Evolutionary conservation across 495 filamentous ascomycete species (phyloP), one percentile per base, ranked within the genome.

Genomic region (Podospora didyma): DNA sequence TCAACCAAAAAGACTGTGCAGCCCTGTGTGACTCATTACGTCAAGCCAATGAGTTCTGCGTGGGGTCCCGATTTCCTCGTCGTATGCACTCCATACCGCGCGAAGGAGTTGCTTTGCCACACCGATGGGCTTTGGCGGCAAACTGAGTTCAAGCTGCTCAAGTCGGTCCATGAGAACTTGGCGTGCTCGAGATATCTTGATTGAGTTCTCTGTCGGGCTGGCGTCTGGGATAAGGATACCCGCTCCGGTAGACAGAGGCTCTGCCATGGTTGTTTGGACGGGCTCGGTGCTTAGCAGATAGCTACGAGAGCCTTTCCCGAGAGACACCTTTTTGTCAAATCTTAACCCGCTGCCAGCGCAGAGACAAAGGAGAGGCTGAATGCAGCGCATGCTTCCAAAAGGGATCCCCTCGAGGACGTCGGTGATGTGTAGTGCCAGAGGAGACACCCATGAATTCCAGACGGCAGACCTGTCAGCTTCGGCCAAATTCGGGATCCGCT

Each of bases 41-140:
- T 71, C 69, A 1, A 71, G 51, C 69, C 69, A 71, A 35, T 71
- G 69, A 2, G 69, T 71, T 44, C 62, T 49, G 24, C 67, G 57
- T 2, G 66, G 19, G 0, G 62, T 57, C 2, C 53, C 67, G 19
- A 68, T 67, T 37, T 71, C 69, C 7, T 59, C 59, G 28, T 71
- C 69, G 26, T 71, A 71, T n/a, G 59, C 66, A 2, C 42, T 57
- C 69, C 69, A 71, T 3, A 71, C 67, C 0, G 62, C 66, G 9
- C 61, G 62, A 10, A 69, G 26, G 3, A 71, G 59, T 46, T 71
- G 60, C 47, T 71, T 69, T 1, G 69, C 69, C 17, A 71, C 64
- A 3, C 45, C 57, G 9, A 71, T 71, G 4, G 69, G 69, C 26
- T 69, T 69, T 4, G 69, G 69, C 10, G 69, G 69, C 24, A 71